phyloP scores from a whole-genome alignment of 441 rosid species.

The Erodium moschatum region DNA sequence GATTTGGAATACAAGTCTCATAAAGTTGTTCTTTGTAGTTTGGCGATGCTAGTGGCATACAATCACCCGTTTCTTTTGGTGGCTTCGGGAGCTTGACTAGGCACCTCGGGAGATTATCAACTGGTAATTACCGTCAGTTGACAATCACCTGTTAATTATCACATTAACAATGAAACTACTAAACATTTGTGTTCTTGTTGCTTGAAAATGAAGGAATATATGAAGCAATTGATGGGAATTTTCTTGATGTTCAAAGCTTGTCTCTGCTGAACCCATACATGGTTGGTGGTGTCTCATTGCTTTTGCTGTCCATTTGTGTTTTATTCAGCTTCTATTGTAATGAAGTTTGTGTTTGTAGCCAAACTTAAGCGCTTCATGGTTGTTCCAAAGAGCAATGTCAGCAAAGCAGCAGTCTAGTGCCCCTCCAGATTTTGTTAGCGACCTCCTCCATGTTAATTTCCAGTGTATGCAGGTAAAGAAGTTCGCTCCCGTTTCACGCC shows the following conservation, averaged over 20 bases:
- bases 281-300: conserved; percentile 38
- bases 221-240: conserved; percentile 67
- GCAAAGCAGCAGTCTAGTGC: conserved; percentile 58
- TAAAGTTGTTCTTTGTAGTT: conserved; percentile 43
- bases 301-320: conserved; percentile 13
- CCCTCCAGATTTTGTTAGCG: conserved; percentile 64
- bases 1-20: conserved; percentile 18
- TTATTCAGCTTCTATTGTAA: conserved; percentile 9
- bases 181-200: conserved; percentile 4
- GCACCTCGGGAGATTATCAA: conserved; percentile 76
- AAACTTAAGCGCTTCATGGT: conserved; percentile 84
- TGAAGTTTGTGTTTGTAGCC: conserved; percentile 43
- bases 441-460: conserved; percentile 80
- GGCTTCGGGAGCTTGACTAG: conserved; percentile 98
- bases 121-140: conserved; percentile 31
- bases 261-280: conserved; percentile 89
- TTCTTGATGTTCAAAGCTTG: conserved; percentile 62
- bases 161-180: too few species aligned
- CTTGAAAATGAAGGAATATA: conserved; percentile 45
- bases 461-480: conserved; percentile 64
- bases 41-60: conserved; percentile 98
- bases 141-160: too few species aligned
- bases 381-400: conserved; percentile 94
- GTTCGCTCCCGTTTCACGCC: conserved; percentile 7
- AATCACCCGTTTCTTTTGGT: conserved; percentile 98